Conservation (phyloP, 495 filamentous ascomycete species). For the Neurospora sp. region DNA sequence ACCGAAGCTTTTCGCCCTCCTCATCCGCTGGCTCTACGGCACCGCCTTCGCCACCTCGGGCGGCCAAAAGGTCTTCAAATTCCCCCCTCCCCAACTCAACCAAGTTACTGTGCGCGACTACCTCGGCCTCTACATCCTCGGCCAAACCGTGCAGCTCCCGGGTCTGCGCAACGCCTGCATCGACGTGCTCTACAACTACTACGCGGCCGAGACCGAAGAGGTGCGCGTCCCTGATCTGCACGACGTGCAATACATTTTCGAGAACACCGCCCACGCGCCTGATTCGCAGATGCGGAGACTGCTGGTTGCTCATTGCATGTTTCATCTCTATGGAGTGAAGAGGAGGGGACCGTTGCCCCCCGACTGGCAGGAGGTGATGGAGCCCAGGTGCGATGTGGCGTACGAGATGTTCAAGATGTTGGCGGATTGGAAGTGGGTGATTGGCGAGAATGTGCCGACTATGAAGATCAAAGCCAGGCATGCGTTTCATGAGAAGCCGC, state of each 20-base stretch:
- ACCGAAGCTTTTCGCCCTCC: conserved; percentile 14
- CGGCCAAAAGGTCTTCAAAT: conserved; percentile 7
- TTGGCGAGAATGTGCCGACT: conserved; percentile 13
- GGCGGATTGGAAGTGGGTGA: conserved; percentile 20
- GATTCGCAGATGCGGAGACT: conserved; percentile 17
- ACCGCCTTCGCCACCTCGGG: conserved; percentile 9
- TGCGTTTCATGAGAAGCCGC: conserved; percentile 16
- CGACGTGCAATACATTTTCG: conserved; percentile 18
- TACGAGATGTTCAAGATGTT: conserved; percentile 17
- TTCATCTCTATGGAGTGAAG: conserved; percentile 12
- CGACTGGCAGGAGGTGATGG: conserved; percentile 12
- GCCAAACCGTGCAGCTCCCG: conserved; percentile 11
- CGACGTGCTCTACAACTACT: conserved; percentile 12
- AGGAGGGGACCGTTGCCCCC: conserved; percentile 4
- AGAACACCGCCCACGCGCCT: conserved; percentile 3
- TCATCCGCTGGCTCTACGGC: conserved; percentile 22
- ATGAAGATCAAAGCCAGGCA: conserved; percentile 17
- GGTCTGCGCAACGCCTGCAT: conserved; percentile 14
- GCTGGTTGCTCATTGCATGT: conserved; percentile 12
- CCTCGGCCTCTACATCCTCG: conserved; percentile 20
- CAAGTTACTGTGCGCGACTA: conserved; percentile 15
- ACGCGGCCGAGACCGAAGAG: conserved; percentile 2
- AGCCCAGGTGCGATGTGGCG: background rate
- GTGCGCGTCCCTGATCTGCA: conserved; percentile 4
- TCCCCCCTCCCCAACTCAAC: conserved; percentile 8